These are phyloP conservation scores for Suhomyces faveliae DNA, from an alignment of 805 yeast species.

Conservation along the genomic window DNA sequence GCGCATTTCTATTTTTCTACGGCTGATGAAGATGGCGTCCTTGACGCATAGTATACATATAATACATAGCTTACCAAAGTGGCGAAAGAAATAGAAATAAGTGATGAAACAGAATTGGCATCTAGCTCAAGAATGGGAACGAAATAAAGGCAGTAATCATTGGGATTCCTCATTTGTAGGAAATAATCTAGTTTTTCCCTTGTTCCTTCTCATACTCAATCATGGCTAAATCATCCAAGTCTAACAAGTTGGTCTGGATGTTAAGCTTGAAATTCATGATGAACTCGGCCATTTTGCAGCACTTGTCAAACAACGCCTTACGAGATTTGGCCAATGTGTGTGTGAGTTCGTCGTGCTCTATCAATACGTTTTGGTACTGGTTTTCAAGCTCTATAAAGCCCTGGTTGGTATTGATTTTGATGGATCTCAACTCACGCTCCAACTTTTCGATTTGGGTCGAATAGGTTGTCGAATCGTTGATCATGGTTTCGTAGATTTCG, in stretches of 20 bases:
- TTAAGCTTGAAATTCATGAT: conserved; percentile 65
- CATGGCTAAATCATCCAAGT: conserved; percentile 47
- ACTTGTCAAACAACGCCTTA: conserved; percentile 49
- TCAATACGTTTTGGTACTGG: conserved; percentile 47
- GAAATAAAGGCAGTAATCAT: background rate
- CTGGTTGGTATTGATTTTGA: conserved; percentile 49
- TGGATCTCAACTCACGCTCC: conserved; percentile 54
- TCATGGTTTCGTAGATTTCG: conserved; percentile 53
- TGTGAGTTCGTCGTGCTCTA: conserved; percentile 51
- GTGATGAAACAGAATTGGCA: background rate
- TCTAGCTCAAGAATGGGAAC: background rate
- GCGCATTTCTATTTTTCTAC: too few relatives aligned
- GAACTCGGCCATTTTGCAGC: conserved; percentile 56
- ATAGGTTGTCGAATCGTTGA: conserved; percentile 50
- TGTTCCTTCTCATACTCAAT: conserved; percentile 31
- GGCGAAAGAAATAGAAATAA: background rate
- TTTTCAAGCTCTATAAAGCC: conserved; percentile 48
- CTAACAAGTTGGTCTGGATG: conserved; percentile 64
- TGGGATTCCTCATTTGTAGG: too few relatives aligned
- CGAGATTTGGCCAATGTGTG: conserved; percentile 48
- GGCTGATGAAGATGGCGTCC: background rate
- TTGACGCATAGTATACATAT: background rate
- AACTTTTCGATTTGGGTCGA: conserved; percentile 65
- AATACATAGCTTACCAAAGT: background rate
- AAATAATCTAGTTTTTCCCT: background rate